Percentiles rank a stretch among this genome's conserved stretches.
Conservation (phyloP, 129 eudicot species). For the Tagetes erecta region DNA sequence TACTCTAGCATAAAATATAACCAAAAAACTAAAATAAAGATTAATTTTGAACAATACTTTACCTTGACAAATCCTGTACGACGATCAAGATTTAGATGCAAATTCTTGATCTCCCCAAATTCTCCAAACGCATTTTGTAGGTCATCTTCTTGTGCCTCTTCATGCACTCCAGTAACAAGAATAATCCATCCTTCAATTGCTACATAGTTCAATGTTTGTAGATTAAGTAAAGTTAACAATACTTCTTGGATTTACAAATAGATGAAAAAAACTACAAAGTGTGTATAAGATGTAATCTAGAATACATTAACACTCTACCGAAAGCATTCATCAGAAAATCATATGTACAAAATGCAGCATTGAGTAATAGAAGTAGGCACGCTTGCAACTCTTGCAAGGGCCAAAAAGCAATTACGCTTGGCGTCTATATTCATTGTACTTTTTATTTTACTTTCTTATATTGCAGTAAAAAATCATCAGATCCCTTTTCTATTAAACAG, state of each 20-base stretch:
- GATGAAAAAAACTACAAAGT: slow-evolving; percentile 13
- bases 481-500: neutral
- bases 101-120: slow-evolving; percentile 84
- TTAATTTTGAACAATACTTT: neutral
- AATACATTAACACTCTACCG: neutral
- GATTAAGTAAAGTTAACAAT: slow-evolving; percentile 6
- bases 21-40: neutral
- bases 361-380: neutral
- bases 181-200: slow-evolving; percentile 99
- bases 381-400: neutral
- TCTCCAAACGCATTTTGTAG: slow-evolving; percentile 86
- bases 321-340: slow-evolving; percentile 1
- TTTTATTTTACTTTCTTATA: neutral
- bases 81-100: slow-evolving; percentile 96
- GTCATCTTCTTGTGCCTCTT: slow-evolving; percentile 98
- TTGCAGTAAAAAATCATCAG: neutral
- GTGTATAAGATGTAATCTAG: slow-evolving; percentile 18
- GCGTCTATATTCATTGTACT: neutral
- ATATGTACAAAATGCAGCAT: neutral
- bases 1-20: neutral
- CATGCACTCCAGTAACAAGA: slow-evolving; percentile 94
- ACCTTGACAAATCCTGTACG: slow-evolving; percentile 97
- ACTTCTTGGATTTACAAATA: neutral
- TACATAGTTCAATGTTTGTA: slow-evolving; percentile 38
- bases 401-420: neutral